Evolutionary conservation across 2,329 filamentous ascomycete genomes (phyloP).

Genomic region (Paraphaeosphaeria minitans): DNA sequence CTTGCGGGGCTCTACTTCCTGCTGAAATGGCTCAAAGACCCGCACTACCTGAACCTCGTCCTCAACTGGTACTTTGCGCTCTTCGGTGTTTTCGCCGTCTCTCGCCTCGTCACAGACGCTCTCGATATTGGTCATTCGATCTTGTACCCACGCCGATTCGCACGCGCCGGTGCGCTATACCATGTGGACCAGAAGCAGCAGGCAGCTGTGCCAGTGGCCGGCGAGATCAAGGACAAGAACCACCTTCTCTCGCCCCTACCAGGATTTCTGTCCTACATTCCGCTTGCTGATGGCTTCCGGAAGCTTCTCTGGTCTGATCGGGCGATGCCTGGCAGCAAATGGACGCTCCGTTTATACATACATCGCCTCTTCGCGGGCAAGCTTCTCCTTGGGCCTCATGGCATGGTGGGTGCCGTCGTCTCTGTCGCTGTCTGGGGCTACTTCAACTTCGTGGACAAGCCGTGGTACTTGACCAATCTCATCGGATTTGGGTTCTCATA

Average conservation of each 20-base stretch:
- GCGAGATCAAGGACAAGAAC: constrained; percentile 26
- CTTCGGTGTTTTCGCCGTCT: constrained; percentile 77
- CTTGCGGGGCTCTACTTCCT: constrained; percentile 82
- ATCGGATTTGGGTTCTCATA: constrained; percentile 90
- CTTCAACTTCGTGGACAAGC: constrained; percentile 65
- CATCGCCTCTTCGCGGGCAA: constrained; percentile 57
- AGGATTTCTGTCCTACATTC: constrained; percentile 54
- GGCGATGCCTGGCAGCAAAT: constrained; percentile 55
- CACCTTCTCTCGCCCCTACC: constrained; percentile 56
- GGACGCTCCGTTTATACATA: constrained; percentile 58
- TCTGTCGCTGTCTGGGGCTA: constrained; percentile 65
- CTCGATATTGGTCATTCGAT: constrained; percentile 69
- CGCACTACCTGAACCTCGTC: constrained; percentile 79
- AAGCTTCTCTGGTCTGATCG: constrained; percentile 57
- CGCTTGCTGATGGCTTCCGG: constrained; percentile 47
- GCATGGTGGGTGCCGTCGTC: constrained; percentile 61
- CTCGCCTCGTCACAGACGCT: constrained; percentile 73
- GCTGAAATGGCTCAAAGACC: constrained; percentile 86
- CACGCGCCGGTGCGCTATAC: constrained; percentile 57
- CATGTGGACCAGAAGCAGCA: constrained; percentile 46
- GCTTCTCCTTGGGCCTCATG: constrained; percentile 59
- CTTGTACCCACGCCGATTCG: constrained; percentile 75
- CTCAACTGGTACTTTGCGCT: constrained; percentile 82
- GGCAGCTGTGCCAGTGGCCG: constrained; percentile 41
- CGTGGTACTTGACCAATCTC: constrained; percentile 80